Evolutionary conservation across 345 rosid genomes (phyloP).

Genomic region (Ricinus communis): DNA sequence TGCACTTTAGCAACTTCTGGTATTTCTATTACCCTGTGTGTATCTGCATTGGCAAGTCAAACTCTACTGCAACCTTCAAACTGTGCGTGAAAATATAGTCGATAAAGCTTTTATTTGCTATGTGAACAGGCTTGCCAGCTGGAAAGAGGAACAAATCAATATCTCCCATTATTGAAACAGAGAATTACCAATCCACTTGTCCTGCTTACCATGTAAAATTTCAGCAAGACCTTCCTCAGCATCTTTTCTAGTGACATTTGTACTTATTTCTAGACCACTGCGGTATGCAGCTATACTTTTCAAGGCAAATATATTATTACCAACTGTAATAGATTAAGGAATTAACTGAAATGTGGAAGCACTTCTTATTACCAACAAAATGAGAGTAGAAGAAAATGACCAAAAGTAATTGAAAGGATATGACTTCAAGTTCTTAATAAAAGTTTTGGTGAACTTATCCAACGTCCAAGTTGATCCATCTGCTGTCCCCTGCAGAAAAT

Average conservation of each 20-base stretch:
- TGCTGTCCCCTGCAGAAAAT: slow-evolving; percentile 40
- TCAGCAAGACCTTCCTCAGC: slow-evolving; percentile 73
- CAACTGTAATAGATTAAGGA: slow-evolving; percentile 58
- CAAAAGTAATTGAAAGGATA: slow-evolving; percentile 62
- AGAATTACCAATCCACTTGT: slow-evolving; percentile 15
- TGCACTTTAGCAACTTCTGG: slow-evolving; percentile 14
- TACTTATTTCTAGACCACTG: slow-evolving; percentile 75
- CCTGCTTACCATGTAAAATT: slow-evolving; percentile 54
- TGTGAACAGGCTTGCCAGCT: slow-evolving; percentile 71
- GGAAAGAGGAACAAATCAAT: slow-evolving; percentile 35
- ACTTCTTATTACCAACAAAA: slow-evolving; percentile 5
- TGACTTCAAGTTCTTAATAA: slow-evolving; percentile 60
- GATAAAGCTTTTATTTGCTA: slow-evolving; percentile 69
- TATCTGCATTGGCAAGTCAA: slow-evolving; percentile 86
- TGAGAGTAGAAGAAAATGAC: slow-evolving; percentile 4
- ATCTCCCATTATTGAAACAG: slow-evolving; percentile 12
- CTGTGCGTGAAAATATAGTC: slow-evolving; percentile 67
- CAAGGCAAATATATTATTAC: slow-evolving; percentile 59
- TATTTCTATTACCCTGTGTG: slow-evolving; percentile 74
- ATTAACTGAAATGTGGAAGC: slow-evolving; percentile 24
- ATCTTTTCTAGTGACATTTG: slow-evolving; percentile 51
- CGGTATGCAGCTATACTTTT: slow-evolving; percentile 95
- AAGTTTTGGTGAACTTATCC: slow-evolving; percentile 55
- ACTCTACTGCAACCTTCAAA: slow-evolving; percentile 58
- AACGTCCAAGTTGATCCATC: slow-evolving; percentile 62